Evolutionary conservation across 208 protist genomes (phyloP).

Genomic region (Polymyxa betae): DNA sequence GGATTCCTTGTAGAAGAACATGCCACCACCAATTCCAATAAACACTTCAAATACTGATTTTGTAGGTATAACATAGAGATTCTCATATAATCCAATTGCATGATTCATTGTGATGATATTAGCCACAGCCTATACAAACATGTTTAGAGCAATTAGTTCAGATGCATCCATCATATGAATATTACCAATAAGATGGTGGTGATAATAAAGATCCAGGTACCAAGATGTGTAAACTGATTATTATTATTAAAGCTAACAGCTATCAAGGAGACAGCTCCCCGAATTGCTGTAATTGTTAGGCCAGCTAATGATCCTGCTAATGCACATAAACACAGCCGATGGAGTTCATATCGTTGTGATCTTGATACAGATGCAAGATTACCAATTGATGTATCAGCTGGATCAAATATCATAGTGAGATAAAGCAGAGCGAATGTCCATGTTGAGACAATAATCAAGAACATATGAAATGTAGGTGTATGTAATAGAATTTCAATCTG

Average conservation of each 20-base stretch:
- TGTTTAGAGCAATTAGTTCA: background rate
- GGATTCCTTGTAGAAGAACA: background rate
- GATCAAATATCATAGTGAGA: background rate
- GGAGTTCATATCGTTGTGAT: background rate
- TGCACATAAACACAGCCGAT: background rate
- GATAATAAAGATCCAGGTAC: background rate
- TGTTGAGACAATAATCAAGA: background rate
- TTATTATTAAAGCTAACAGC: background rate
- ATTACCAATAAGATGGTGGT: background rate
- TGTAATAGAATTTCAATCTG: background rate
- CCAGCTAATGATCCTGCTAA: background rate
- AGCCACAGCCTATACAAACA: background rate
- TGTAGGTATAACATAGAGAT: background rate
- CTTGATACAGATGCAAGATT: background rate
- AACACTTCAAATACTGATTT: background rate
- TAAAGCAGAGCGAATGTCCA: background rate
- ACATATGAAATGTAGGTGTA: background rate
- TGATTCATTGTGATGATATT: background rate
- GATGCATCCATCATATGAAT: background rate
- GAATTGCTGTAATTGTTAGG: background rate
- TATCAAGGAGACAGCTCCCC: background rate
- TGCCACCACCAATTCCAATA: background rate
- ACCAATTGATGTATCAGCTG: background rate
- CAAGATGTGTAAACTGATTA: background rate
- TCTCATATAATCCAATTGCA: background rate